Percentiles rank a stretch among this genome's conserved stretches.
Evolutionary conservation across 352 stramenopile species (phyloP).

Genomic region (Paralagenidium karlingii): DNA sequence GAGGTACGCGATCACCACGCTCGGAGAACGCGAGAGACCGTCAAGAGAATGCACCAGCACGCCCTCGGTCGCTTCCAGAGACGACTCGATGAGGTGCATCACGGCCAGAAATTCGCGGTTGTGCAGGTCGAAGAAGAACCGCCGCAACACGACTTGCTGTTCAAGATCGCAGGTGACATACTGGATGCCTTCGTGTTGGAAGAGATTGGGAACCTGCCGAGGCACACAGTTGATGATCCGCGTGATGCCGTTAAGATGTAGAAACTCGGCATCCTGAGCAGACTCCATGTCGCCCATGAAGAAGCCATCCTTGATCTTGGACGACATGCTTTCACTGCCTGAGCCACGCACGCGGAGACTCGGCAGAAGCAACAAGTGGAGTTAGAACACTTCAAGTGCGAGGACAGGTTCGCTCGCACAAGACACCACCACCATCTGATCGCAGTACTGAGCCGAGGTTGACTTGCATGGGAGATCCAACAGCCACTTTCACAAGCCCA

Average conservation of each 20-base stretch:
- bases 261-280: conserved; percentile 87
- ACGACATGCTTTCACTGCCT: conserved; percentile 88
- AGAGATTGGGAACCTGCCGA: conserved; percentile 84
- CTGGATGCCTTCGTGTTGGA: conserved; percentile 73
- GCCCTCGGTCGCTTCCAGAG: conserved; percentile 72
- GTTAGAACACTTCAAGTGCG: too few species aligned
- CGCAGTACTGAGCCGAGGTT: too few species aligned
- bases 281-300: conserved; percentile 90
- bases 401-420: too few species aligned
- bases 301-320: conserved; percentile 89
- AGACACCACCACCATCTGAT: too few species aligned
- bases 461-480: too few species aligned
- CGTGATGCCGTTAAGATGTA: conserved; percentile 88
- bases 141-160: conserved; percentile 43
- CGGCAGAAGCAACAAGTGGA: too few species aligned
- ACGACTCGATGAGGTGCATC: conserved; percentile 61
- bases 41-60: conserved; percentile 84
- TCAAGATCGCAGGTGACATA: conserved; percentile 70
- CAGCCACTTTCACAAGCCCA: too few species aligned
- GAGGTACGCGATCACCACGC: conserved; percentile 81
- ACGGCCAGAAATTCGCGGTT: conserved; percentile 78
- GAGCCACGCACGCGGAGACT: too few species aligned
- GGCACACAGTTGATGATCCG: conserved; percentile 89
- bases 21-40: conserved; percentile 65
- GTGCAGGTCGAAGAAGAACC: conserved; percentile 70